A percentile compares a stretch with the other conserved stretches of the same genome.
Conservation (phyloP, 2,329 filamentous ascomycete species). For the Fusarium chlamydosporum region DNA sequence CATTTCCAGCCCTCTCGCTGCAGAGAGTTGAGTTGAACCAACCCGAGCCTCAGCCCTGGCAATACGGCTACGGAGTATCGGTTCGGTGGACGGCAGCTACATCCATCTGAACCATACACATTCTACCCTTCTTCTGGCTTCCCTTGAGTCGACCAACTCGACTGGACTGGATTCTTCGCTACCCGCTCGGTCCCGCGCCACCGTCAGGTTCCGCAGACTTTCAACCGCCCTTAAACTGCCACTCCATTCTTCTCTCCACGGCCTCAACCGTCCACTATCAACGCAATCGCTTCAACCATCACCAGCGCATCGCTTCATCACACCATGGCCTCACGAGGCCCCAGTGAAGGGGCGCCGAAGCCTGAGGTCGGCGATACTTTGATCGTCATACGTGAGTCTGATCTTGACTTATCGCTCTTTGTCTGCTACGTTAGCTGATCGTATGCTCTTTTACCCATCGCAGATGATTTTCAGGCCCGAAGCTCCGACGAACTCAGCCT, state of each 20-base stretch:
- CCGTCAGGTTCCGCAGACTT: conserved; percentile 42
- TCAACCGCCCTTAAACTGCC: conserved; percentile 45
- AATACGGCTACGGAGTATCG: conserved; percentile 37
- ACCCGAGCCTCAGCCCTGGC: conserved; percentile 40
- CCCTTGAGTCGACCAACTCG: conserved; percentile 25
- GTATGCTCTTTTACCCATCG: conserved; percentile 28
- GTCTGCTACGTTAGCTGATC: conserved; percentile 15
- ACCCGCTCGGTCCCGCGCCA: conserved; percentile 33
- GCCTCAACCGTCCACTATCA: conserved; percentile 41
- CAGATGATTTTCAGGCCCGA: conserved; percentile 92
- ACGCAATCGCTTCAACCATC: conserved; percentile 35
- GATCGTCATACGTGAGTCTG: conserved; percentile 77
- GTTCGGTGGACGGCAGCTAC: conserved; percentile 45
- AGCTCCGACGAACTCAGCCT: conserved; percentile 94
- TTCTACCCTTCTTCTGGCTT: conserved; percentile 18
- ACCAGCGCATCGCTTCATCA: conserved; percentile 39
- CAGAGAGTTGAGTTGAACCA: conserved; percentile 35
- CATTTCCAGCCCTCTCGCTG: conserved; percentile 47
- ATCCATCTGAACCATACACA: conserved; percentile 16
- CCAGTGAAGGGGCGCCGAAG: conserved; percentile 57
- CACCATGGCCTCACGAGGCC: conserved; percentile 61
- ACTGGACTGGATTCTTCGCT: conserved; percentile 25
- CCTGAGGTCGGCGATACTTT: conserved; percentile 77
- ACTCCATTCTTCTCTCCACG: conserved; percentile 41
- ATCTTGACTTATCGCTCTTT: conserved; percentile 45